These are phyloP conservation scores for Bipolaris bicolor DNA, from an alignment of 2,329 filamentous ascomycete genomes.

Conservation along the genomic window DNA sequence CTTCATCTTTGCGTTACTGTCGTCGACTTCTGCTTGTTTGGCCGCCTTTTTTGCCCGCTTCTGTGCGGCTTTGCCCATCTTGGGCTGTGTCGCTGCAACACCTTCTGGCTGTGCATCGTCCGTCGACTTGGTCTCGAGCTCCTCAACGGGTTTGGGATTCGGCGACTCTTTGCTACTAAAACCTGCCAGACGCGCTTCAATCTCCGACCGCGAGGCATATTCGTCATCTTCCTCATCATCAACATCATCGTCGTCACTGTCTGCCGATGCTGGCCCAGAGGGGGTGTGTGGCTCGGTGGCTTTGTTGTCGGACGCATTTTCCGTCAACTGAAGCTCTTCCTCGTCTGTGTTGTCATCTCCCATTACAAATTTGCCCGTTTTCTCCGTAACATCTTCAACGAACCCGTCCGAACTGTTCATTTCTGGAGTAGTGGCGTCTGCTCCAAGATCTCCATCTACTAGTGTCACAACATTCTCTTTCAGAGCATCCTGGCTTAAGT, in stretches of 20 bases:
- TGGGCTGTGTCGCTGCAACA: constrained; percentile 32
- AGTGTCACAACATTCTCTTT: constrained; percentile 44
- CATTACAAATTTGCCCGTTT: constrained; percentile 23
- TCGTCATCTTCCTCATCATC: constrained; percentile 43
- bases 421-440: constrained; percentile 12
- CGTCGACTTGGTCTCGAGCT: constrained; percentile 9
- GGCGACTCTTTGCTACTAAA: constrained; percentile 16
- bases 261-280: constrained; percentile 10
- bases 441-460: constrained; percentile 39
- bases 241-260: constrained; percentile 29
- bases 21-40: constrained; percentile 44
- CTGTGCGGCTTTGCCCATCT: constrained; percentile 56
- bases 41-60: constrained; percentile 56
- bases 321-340: constrained; percentile 16
- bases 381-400: constrained; percentile 25
- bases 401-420: constrained; percentile 49
- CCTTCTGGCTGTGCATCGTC: constrained; percentile 7
- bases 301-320: background rate
- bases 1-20: constrained; percentile 59
- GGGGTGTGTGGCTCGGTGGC: background rate
- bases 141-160: constrained; percentile 7
- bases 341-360: constrained; percentile 19
- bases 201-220: constrained; percentile 46
- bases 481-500: constrained; percentile 49
- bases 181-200: constrained; percentile 43